A percentile compares a stretch with the other conserved stretches of the same genome.
Conservation (phyloP, 371 early-diverging fungal genomes). For the Syncephalastrum contaminatum region DNA sequence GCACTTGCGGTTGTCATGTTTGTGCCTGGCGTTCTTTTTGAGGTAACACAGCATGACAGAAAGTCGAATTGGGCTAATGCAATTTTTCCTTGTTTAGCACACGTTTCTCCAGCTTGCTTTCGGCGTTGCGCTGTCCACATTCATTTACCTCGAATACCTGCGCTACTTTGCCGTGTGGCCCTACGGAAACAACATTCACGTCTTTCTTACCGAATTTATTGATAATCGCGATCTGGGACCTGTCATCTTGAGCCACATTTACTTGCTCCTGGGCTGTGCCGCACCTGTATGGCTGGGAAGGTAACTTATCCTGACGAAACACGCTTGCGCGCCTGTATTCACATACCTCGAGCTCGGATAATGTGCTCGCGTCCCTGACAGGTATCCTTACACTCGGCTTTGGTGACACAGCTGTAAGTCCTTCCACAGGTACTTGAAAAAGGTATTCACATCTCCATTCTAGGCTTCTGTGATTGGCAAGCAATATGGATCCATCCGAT, state of each 20-base stretch:
- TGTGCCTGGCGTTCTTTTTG: constrained; percentile 74
- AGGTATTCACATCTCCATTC: not conserved
- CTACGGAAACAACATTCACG: constrained; percentile 63
- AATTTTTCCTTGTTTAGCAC: constrained; percentile 54
- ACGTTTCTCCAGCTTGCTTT: constrained; percentile 80
- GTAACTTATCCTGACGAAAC: constrained; percentile 17
- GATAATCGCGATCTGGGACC: constrained; percentile 82
- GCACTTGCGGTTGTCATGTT: constrained; percentile 82
- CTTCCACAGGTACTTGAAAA: no score
- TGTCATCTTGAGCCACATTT: constrained; percentile 86
- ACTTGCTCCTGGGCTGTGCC: constrained; percentile 88
- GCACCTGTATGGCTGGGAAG: constrained; percentile 85
- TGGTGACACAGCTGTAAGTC: constrained; percentile 76
- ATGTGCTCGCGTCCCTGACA: constrained; percentile 58
- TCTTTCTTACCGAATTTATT: constrained; percentile 75
- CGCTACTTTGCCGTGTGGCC: constrained; percentile 78
- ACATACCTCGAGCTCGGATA: constrained; percentile 22
- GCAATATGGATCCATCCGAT: constrained; percentile 63
- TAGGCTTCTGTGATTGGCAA: constrained; percentile 86
- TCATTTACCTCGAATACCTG: constrained; percentile 79
- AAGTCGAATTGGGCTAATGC: constrained; percentile 54
- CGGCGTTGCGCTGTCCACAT: constrained; percentile 68
- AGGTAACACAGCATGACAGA: constrained; percentile 48
- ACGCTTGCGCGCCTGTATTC: not conserved
- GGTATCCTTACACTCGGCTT: constrained; percentile 87